Evolutionary conservation across 202 grass and related monocot genomes (phyloP).

Genomic region (Zoysia matrella): DNA sequence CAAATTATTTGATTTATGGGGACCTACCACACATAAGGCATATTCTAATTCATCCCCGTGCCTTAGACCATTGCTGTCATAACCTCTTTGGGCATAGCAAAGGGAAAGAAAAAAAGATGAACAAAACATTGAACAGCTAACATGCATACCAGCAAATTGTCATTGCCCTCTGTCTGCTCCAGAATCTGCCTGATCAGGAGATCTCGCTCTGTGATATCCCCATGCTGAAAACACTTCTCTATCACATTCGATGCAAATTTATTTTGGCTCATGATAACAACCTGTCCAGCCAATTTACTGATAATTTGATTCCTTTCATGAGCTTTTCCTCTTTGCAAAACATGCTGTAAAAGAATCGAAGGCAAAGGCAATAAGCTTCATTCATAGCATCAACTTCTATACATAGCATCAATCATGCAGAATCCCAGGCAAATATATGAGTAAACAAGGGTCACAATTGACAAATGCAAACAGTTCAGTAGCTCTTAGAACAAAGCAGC

Average conservation of each 20-base stretch:
- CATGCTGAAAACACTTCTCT: slow-evolving; percentile 93
- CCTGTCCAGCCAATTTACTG: slow-evolving; percentile 73
- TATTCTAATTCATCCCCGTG: slow-evolving; percentile 9
- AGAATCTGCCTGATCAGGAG: slow-evolving; percentile 79
- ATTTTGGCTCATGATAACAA: slow-evolving; percentile 96
- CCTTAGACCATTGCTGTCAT: not conserved
- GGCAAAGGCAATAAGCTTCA: slow-evolving; percentile 25
- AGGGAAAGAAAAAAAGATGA: not conserved
- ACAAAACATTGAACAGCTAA: not conserved
- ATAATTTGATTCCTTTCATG: slow-evolving; percentile 88
- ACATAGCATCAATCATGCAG: too few species aligned
- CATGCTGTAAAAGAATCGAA: slow-evolving; percentile 68
- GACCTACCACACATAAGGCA: slow-evolving; percentile 16
- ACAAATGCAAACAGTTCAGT: not conserved
- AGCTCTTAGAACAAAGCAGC: slow-evolving; percentile 13
- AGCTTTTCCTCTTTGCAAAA: slow-evolving; percentile 76
- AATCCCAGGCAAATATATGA: slow-evolving; percentile 13
- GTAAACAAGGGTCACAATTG: not conserved
- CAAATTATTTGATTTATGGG: slow-evolving; percentile 22
- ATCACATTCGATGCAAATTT: slow-evolving; percentile 97
- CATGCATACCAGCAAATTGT: slow-evolving; percentile 78
- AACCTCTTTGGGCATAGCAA: not conserved
- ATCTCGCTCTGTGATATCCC: slow-evolving; percentile 66
- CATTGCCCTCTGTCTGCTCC: slow-evolving; percentile 88
- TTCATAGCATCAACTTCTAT: not conserved